These are phyloP conservation scores for Pyrenula massariospora DNA, from an alignment of 495 filamentous ascomycete species.

Conservation along the genomic window DNA sequence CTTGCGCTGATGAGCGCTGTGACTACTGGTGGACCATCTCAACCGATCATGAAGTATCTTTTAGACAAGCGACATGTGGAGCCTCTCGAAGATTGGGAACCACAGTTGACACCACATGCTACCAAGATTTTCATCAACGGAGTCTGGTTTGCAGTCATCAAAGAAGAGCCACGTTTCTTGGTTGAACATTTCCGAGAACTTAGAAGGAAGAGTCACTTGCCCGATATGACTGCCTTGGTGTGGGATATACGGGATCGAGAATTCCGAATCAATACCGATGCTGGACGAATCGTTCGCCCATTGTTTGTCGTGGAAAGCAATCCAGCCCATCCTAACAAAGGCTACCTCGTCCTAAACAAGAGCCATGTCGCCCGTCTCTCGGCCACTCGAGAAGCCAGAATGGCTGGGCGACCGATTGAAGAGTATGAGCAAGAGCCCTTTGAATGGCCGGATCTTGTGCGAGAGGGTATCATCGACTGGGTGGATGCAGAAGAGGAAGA, in stretches of 20 bases:
- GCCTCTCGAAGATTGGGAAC: slow-evolving; percentile 90
- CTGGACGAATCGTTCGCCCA: slow-evolving; percentile 85
- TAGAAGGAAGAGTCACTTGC: slow-evolving; percentile 64
- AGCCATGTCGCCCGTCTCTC: slow-evolving; percentile 47
- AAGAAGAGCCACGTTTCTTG: slow-evolving; percentile 70
- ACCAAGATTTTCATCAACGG: slow-evolving; percentile 98
- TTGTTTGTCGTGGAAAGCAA: slow-evolving; percentile 82
- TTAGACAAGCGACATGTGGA: slow-evolving; percentile 94
- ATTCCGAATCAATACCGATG: slow-evolving; percentile 98
- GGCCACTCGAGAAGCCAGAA: slow-evolving; percentile 39
- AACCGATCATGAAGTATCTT: slow-evolving; percentile 76
- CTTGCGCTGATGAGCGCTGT: slow-evolving; percentile 96
- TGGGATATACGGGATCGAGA: slow-evolving; percentile 92
- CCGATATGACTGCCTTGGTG: slow-evolving; percentile 82
- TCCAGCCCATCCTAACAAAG: slow-evolving; percentile 53
- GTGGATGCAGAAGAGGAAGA: slow-evolving; percentile 98
- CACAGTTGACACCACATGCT: slow-evolving; percentile 72
- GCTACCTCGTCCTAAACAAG: slow-evolving; percentile 72
- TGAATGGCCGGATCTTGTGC: slow-evolving; percentile 78
- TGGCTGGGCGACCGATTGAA: slow-evolving; percentile 29
- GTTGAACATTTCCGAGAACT: slow-evolving; percentile 67
- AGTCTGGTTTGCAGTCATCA: slow-evolving; percentile 83
- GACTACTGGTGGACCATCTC: slow-evolving; percentile 79
- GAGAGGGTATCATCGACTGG: slow-evolving; percentile 78
- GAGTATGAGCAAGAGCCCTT: slow-evolving; percentile 52